Conservation (phyloP, 73 alveolate species). For the Stentor roeselii region DNA sequence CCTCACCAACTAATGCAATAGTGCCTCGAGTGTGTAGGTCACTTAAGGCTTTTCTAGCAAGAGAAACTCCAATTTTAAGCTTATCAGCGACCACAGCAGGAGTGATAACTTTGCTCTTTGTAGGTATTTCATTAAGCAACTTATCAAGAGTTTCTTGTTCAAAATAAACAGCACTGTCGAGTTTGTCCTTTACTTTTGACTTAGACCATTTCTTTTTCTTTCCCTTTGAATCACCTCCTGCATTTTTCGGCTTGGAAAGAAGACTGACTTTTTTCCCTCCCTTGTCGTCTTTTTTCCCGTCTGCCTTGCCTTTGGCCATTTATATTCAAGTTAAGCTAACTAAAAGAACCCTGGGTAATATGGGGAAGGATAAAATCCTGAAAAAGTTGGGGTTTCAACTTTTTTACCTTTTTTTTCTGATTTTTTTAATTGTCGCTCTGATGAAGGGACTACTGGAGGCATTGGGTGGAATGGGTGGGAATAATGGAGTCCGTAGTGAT, state of each 20-base stretch:
- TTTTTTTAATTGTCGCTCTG: too few relatives aligned
- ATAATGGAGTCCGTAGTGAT: too few relatives aligned
- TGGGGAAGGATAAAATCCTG: too few relatives aligned
- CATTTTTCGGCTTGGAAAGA: constrained; percentile 1
- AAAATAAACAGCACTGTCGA: neutral
- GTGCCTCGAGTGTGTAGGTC: neutral
- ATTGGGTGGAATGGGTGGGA: too few relatives aligned
- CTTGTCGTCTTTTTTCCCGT: neutral
- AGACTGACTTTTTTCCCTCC: neutral
- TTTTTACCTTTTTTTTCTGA: too few relatives aligned
- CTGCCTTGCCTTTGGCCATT: neutral
- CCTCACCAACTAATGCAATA: constrained; percentile 10
- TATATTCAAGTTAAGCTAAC: too few relatives aligned
- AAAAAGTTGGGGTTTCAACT: too few relatives aligned
- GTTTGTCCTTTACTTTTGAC: constrained; percentile 13
- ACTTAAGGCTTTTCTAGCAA: constrained; percentile 1
- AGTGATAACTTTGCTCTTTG: neutral
- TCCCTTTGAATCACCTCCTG: constrained; percentile 2
- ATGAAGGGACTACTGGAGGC: too few relatives aligned
- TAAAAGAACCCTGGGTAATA: too few relatives aligned
- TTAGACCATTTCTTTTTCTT: constrained; percentile 26
- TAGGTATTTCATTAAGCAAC: neutral
- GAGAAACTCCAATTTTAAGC: neutral
- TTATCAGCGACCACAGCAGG: constrained; percentile 20
- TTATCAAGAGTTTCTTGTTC: constrained; percentile 2